Percentiles rank a stretch among this genome's conserved stretches.
Evolutionary conservation across 768 basidiomycete genomes (phyloP).

Genomic region (Chlorophyllum brunneum): DNA sequence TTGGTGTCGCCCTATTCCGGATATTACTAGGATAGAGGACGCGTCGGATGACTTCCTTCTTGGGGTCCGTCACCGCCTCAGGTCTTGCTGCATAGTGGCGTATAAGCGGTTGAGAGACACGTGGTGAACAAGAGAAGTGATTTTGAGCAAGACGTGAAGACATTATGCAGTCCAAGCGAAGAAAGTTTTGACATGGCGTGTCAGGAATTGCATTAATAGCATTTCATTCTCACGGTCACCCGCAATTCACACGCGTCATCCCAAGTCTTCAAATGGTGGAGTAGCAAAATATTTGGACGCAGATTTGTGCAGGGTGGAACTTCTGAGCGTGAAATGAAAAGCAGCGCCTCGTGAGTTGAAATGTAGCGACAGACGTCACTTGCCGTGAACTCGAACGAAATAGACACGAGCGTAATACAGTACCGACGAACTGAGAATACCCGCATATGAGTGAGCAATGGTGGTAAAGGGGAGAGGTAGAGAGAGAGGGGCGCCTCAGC

Average conservation of each 20-base stretch:
- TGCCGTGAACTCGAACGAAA: no score
- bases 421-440: no score
- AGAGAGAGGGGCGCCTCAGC: no score
- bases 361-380: not conserved
- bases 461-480: no score
- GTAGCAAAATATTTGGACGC: not conserved
- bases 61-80: conserved; percentile 50
- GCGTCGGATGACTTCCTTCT: conserved; percentile 71
- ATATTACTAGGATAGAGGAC: conserved; percentile 78
- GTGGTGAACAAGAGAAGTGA: not conserved
- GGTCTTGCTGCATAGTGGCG: conserved; percentile 37
- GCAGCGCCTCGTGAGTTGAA: not conserved
- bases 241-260: no score
- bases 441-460: no score
- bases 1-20: conserved; percentile 67
- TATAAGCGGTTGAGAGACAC: not conserved
- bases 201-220: not conserved
- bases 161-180: not conserved
- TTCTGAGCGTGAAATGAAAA: not conserved
- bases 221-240: conserved; percentile 1
- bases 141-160: not conserved
- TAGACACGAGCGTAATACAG: no score
- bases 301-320: not conserved
- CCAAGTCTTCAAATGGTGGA: no score
- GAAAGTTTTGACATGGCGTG: not conserved